Evolutionary conservation across 208 protist genomes (phyloP), one percentile per base, ranked within the genome.

Genomic region (Trichomonas tenax): DNA sequence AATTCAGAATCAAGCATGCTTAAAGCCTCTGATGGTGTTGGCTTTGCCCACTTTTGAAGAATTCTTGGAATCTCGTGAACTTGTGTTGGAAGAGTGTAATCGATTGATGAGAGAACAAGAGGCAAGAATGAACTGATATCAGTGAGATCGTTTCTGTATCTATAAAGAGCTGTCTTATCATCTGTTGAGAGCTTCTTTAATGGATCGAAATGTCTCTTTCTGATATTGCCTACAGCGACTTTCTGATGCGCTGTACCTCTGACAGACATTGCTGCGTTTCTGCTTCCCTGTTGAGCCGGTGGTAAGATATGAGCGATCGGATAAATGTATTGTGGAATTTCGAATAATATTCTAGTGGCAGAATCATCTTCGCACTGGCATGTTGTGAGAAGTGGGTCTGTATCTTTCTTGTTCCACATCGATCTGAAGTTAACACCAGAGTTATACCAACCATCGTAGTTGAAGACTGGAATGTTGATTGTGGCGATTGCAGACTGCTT

Each of bases 1-100:
- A 97, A 98, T 46, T 98, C 97, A 23, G 97, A 96, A 89, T 98
- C 98, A 3, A 98, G 96, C 0, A 98, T 96, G 93, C 97, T 97
- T 9, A 98, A 96, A 8, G 97, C 97, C 14, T 96, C 96, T 3
- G 96, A 40, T 34, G 82, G 40, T 46, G 4, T 40, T 31, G 82
- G 82, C 41, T 89, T 89, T 11, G 4, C 40, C 82, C 82, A 89
- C 41, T 31, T 17, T 45, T 45, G 6, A 8, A 89, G 40, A 10
- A 89, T 34, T n/a, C 17, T n/a, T 21, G 82, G 40, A n/a, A 89
- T 46, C 31, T 89, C 82, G n/a, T 46, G 34, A 11, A 46, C 82
- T 89, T 89, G 82, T 46, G 34, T 40, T 8, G 82, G 82, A 21
- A 89, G 10, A n/a, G 82, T 46, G 31, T 89, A 89, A 89, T 89